These are phyloP conservation scores for Fraxinus dipetala DNA, from an alignment of 305 asterid species.

Conservation along the genomic window DNA sequence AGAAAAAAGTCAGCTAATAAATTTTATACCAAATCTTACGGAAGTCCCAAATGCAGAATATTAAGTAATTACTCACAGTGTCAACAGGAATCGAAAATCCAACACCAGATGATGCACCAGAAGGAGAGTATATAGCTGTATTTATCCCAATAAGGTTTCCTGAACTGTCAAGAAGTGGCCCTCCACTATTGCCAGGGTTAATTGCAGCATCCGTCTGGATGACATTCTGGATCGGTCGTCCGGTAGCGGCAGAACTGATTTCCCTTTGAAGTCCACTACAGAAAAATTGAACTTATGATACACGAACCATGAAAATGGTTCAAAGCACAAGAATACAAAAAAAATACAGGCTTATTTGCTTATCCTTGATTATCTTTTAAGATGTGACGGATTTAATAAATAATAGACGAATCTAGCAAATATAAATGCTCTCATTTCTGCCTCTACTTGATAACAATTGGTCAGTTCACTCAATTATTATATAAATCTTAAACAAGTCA, in stretches of 20 bases:
- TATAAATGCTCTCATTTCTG: not conserved
- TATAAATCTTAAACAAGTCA: not conserved
- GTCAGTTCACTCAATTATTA: not conserved
- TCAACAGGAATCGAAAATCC: slow-evolving; percentile 99
- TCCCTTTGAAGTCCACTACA: slow-evolving; percentile 91
- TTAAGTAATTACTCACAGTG: slow-evolving; percentile 58
- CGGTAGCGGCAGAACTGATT: slow-evolving; percentile 96
- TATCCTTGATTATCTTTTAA: not conserved
- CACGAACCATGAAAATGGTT: not conserved
- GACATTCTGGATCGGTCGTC: slow-evolving; percentile 97
- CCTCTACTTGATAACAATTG: not conserved
- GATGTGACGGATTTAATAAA: not conserved
- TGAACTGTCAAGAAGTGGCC: slow-evolving; percentile 95
- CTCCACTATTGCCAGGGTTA: slow-evolving; percentile 98
- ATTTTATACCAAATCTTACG: not conserved
- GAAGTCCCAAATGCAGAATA: not conserved
- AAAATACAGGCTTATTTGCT: not conserved
- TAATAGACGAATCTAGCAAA: not conserved
- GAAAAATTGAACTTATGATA: not conserved
- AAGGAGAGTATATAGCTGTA: slow-evolving; percentile 98
- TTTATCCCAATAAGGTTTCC: slow-evolving; percentile 95
- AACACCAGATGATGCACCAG: slow-evolving; percentile 99
- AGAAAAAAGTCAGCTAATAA: not conserved
- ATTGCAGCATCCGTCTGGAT: slow-evolving; percentile 98
- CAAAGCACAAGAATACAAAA: slow-evolving; percentile 3